Conservation (phyloP, 2,329 filamentous ascomycete genomes). For the Ilyonectria mors-panacis region DNA sequence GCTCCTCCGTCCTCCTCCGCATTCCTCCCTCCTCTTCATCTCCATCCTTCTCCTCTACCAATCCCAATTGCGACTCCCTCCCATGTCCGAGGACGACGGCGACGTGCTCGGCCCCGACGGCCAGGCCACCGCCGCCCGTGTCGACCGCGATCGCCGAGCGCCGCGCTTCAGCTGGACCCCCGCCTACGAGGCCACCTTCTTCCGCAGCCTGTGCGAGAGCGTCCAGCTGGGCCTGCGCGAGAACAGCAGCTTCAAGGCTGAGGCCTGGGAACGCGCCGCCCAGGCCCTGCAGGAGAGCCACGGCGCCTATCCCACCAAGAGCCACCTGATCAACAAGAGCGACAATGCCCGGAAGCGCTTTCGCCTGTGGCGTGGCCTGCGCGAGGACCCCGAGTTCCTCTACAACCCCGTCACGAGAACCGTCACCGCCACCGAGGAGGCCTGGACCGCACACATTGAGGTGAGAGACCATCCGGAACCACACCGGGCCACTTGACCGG, state of each 20-base stretch:
- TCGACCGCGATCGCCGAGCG: constrained; percentile 59
- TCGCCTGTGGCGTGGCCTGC: constrained; percentile 71
- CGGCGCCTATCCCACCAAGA: constrained; percentile 71
- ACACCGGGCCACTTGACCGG: not conserved
- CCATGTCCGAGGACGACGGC: constrained; percentile 58
- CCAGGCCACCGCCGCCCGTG: constrained; percentile 49
- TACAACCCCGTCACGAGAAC: constrained; percentile 67
- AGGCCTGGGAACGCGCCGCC: constrained; percentile 72
- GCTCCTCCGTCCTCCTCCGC: not conserved
- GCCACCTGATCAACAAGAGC: constrained; percentile 75
- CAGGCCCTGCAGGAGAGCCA: constrained; percentile 69
- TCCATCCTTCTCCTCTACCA: not conserved
- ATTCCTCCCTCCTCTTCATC: not conserved
- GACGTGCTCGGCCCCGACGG: constrained; percentile 55
- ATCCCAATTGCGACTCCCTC: not conserved
- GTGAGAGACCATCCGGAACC: constrained; percentile 54
- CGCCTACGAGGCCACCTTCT: constrained; percentile 72
- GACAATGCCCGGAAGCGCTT: constrained; percentile 76
- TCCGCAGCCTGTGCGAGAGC: constrained; percentile 72
- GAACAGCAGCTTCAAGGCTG: constrained; percentile 73
- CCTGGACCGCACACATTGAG: constrained; percentile 71
- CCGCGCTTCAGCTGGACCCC: constrained; percentile 74
- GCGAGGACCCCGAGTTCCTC: constrained; percentile 70
- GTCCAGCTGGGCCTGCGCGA: constrained; percentile 70
- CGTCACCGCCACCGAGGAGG: constrained; percentile 70